Evolutionary conservation across 2,329 filamentous ascomycete species (phyloP).

Genomic region (Aspergillus fructus): DNA sequence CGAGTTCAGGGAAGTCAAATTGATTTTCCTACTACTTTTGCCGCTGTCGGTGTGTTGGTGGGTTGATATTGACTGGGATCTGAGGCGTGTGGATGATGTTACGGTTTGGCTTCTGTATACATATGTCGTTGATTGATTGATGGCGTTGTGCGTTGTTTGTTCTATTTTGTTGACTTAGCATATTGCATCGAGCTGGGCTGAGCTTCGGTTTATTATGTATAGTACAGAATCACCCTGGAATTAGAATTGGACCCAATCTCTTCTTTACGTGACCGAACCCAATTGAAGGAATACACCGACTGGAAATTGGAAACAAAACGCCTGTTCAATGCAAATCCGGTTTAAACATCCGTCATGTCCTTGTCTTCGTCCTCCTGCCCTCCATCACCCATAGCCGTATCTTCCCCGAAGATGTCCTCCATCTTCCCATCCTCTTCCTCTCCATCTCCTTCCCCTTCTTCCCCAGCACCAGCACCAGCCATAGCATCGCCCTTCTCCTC

Average conservation of each 20-base stretch:
- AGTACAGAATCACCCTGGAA: neutral
- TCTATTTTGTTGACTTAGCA: neutral
- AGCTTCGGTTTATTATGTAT: slow-evolving; percentile 1
- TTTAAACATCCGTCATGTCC: slow-evolving; percentile 44
- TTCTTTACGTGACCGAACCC: neutral
- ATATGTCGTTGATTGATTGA: neutral
- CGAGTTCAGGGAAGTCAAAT: neutral
- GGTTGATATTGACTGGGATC: neutral
- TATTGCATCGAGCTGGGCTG: slow-evolving; percentile 1
- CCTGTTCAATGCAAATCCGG: neutral
- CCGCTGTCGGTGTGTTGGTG: neutral
- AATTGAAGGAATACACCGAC: neutral
- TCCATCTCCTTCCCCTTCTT: slow-evolving; percentile 33
- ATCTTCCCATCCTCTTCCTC: slow-evolving; percentile 48
- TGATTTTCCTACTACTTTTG: neutral
- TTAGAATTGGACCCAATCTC: slow-evolving; percentile 11
- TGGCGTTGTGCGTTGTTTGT: slow-evolving; percentile 1
- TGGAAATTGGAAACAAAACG: slow-evolving; percentile 2
- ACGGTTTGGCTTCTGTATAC: neutral
- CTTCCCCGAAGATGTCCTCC: slow-evolving; percentile 50
- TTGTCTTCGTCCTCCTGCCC: slow-evolving; percentile 38
- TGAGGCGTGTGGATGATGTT: neutral
- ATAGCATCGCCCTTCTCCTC: slow-evolving; percentile 25
- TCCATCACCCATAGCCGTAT: slow-evolving; percentile 38
- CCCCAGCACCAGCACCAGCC: slow-evolving; percentile 27